Percentiles rank a stretch among this genome's conserved stretches.
Conservation (phyloP, 805 yeast genomes). For the Myxozyma nipponensis region DNA sequence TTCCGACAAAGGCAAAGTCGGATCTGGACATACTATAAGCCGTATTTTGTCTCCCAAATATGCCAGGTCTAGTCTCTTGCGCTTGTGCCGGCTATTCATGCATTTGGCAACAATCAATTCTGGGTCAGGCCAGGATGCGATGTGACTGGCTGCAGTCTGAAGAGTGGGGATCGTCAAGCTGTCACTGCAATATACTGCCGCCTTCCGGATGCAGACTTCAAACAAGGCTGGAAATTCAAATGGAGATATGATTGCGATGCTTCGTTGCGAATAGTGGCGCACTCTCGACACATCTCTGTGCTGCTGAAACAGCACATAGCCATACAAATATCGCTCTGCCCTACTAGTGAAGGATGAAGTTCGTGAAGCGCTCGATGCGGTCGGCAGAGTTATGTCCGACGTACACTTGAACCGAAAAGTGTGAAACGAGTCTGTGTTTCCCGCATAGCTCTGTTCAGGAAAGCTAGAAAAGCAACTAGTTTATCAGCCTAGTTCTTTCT, state of each 20-base stretch:
- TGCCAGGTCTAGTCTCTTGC: constrained; percentile 17
- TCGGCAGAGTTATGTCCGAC: constrained; percentile 6
- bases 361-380: constrained; percentile 6
- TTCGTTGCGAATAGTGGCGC: constrained; percentile 19
- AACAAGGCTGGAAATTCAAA: constrained; percentile 21
- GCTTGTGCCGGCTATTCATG: constrained; percentile 1
- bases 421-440: constrained; percentile 15
- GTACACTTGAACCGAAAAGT: constrained; percentile 22
- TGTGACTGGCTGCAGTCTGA: constrained; percentile 23
- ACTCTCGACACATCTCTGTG: constrained; percentile 12
- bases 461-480: constrained; percentile 23
- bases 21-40: constrained; percentile 9
- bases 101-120: constrained; percentile 6
- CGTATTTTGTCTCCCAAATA: constrained; percentile 22
- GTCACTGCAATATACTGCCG: constrained; percentile 7
- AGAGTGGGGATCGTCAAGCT: constrained; percentile 8
- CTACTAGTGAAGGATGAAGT: neutral
- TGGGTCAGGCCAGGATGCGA: constrained; percentile 26
- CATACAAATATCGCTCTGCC: constrained; percentile 13
- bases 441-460: constrained; percentile 27
- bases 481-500: neutral
- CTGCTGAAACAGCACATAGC: constrained; percentile 23
- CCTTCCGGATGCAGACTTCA: constrained; percentile 17
- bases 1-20: constrained; percentile 17
- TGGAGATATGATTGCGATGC: constrained; percentile 16